These are phyloP conservation scores for Ophiorrhiza pumila DNA, from an alignment of 257 asterid genomes.

Conservation along the genomic window DNA sequence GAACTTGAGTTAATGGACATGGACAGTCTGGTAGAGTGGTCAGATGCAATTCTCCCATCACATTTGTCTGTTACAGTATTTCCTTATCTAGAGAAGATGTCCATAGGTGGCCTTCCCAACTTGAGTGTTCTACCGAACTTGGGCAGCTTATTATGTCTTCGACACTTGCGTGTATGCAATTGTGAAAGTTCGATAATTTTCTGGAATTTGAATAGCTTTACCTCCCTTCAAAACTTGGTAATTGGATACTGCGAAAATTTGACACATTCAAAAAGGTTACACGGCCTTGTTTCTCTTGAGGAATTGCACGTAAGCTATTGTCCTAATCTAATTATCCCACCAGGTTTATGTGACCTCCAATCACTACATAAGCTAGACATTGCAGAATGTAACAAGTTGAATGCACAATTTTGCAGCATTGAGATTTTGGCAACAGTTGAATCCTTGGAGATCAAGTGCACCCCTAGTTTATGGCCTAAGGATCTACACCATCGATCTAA, in stretches of 20 bases:
- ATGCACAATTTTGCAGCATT: neutral
- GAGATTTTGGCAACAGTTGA: neutral
- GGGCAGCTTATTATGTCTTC: neutral
- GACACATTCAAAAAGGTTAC: neutral
- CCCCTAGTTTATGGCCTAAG: neutral
- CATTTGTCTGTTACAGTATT: neutral
- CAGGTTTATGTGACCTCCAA: neutral
- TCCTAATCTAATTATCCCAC: neutral
- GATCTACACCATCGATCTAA: neutral
- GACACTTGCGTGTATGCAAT: neutral
- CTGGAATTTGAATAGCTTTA: neutral
- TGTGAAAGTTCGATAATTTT: neutral
- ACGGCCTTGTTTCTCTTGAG: neutral
- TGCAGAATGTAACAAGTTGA: neutral
- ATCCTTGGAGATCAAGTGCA: rapidly evolving
- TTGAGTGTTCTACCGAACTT: neutral
- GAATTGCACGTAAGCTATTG: neutral
- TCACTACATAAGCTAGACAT: neutral
- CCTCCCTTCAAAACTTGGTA: neutral
- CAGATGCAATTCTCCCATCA: neutral
- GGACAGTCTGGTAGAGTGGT: neutral
- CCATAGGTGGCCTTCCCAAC: neutral
- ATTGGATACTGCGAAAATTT: neutral
- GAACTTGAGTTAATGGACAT: neutral
- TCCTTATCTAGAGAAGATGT: neutral